Conservation (phyloP, 2,329 filamentous ascomycete genomes). For the Colletotrichum orchidophilum region DNA sequence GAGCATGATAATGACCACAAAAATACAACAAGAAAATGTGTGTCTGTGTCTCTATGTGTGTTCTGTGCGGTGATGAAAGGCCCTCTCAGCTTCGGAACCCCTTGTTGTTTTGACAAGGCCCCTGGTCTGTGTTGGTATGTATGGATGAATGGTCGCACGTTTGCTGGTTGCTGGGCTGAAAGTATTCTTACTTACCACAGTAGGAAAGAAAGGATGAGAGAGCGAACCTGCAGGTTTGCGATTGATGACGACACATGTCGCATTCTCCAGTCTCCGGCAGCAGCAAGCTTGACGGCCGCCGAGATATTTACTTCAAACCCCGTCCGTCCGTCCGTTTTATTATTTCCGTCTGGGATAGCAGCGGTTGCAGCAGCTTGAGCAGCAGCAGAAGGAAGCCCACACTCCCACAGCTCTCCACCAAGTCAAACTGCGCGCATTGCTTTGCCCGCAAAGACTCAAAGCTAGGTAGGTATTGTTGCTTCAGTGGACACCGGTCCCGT, state of each 20-base stretch:
- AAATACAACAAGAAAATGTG: not conserved
- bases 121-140: not conserved
- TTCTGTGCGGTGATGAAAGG: slow-evolving; percentile 5
- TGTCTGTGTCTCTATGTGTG: not conserved
- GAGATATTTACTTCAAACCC: not conserved
- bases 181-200: not conserved
- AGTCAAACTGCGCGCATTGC: not conserved
- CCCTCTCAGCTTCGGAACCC: not conserved
- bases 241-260: slow-evolving; percentile 2
- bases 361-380: not conserved
- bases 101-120: slow-evolving; percentile 6
- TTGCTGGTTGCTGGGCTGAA: not conserved
- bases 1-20: not conserved
- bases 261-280: not conserved
- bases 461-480: not conserved
- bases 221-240: not conserved
- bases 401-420: not conserved
- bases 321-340: not conserved
- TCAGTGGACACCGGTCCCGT: slow-evolving; percentile 1
- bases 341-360: not conserved
- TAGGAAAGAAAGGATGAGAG: not conserved
- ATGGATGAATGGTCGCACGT: no score
- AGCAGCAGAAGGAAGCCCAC: not conserved
- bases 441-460: not conserved
- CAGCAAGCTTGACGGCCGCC: not conserved